Evolutionary conservation across 768 basidiomycete species (phyloP).

Genomic region (Collybiopsis confluens): DNA sequence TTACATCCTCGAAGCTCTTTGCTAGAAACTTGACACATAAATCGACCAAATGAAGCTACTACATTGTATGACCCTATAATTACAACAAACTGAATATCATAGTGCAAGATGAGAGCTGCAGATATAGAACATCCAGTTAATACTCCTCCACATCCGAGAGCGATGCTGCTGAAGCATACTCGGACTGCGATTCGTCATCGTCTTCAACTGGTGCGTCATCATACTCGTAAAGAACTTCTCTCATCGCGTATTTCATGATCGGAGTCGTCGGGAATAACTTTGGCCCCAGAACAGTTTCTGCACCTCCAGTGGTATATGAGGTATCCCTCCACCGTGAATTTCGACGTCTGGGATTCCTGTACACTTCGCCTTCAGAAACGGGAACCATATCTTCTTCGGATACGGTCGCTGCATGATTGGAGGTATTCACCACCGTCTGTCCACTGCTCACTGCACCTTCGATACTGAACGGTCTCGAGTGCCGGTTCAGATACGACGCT

Average conservation of each 20-base stretch:
- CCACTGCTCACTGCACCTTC: slow-evolving; percentile 32
- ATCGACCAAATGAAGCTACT: too few species aligned
- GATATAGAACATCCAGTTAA: slow-evolving; percentile 23
- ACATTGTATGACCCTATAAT: too few species aligned
- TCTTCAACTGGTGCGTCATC: slow-evolving; percentile 45
- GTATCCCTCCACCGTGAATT: slow-evolving; percentile 18
- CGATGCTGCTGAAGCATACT: slow-evolving; percentile 55
- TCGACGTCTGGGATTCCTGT: neutral
- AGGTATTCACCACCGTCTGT: slow-evolving; percentile 34
- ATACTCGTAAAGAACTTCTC: slow-evolving; percentile 79
- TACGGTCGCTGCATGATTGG: slow-evolving; percentile 22
- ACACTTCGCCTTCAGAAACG: slow-evolving; percentile 28
- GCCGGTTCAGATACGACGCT: slow-evolving; percentile 17
- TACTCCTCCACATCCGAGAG: slow-evolving; percentile 77
- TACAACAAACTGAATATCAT: too few species aligned
- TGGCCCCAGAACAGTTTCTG: slow-evolving; percentile 62
- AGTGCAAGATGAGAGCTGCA: too few species aligned
- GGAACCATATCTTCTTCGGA: slow-evolving; percentile 46
- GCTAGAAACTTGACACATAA: too few species aligned
- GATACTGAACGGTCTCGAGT: slow-evolving; percentile 11
- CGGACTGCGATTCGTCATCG: slow-evolving; percentile 52
- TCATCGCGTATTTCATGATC: slow-evolving; percentile 82
- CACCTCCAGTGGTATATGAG: slow-evolving; percentile 37
- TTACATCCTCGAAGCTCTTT: too few species aligned
- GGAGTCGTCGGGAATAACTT: slow-evolving; percentile 74